Conservation (phyloP, 768 basidiomycete genomes). For the Suillus alpinus region DNA sequence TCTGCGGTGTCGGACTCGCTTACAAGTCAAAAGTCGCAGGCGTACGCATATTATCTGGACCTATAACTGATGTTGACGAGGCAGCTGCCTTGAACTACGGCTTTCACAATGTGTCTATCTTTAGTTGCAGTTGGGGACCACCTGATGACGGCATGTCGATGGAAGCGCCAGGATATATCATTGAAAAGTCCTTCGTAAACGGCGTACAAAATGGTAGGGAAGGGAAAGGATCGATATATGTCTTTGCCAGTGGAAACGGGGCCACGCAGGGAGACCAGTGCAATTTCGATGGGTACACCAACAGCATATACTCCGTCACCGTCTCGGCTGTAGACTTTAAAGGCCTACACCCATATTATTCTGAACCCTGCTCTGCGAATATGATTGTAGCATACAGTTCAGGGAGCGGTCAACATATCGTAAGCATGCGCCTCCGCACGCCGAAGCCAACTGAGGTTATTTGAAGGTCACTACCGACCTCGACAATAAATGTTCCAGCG, state of each 20-base stretch:
- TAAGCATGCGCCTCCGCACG: constrained; percentile 38
- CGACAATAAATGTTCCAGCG: constrained; percentile 71
- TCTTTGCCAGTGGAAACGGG: constrained; percentile 97
- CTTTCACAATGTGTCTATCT: constrained; percentile 88
- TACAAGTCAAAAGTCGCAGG: constrained; percentile 91
- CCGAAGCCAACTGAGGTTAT: background rate
- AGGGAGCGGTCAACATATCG: constrained; percentile 90
- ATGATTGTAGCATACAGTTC: constrained; percentile 96
- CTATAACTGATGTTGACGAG: constrained; percentile 94
- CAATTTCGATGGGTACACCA: constrained; percentile 99
- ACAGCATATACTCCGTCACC: constrained; percentile 94
- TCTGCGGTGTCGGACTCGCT: constrained; percentile 93
- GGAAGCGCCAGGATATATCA: constrained; percentile 91
- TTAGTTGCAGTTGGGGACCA: constrained; percentile 98
- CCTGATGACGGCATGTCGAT: constrained; percentile 92
- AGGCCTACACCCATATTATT: constrained; percentile 94
- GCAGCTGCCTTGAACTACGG: constrained; percentile 93
- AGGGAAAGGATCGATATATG: constrained; percentile 91
- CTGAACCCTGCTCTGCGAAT: constrained; percentile 96
- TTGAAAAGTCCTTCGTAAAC: constrained; percentile 91
- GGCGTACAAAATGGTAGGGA: constrained; percentile 87
- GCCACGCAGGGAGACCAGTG: constrained; percentile 91
- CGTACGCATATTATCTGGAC: constrained; percentile 90
- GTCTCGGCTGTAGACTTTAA: constrained; percentile 94
- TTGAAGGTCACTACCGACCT: constrained; percentile 90